Conservation (phyloP, 2,329 filamentous ascomycete genomes). For the Alternaria ethzedia region DNA sequence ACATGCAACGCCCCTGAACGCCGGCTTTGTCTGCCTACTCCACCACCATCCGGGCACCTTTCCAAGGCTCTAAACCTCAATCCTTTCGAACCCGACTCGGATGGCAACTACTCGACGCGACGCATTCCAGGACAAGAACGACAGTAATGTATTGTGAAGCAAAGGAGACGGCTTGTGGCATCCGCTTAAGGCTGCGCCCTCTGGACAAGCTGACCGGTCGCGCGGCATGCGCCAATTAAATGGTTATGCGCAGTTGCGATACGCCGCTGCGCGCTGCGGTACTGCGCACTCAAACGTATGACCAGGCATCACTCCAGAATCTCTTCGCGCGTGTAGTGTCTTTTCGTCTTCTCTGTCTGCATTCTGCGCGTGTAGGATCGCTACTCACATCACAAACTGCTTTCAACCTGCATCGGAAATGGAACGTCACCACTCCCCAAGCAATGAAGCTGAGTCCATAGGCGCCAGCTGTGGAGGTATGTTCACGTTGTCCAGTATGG, state of each 20-base stretch:
- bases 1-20: not conserved
- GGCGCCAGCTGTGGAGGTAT: not conserved
- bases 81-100: not conserved
- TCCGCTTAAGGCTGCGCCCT: not conserved
- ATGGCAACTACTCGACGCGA: not conserved
- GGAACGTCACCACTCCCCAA: not conserved
- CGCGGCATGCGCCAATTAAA: conserved; percentile 5
- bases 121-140: not conserved
- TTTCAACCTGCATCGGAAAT: not conserved
- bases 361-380: not conserved
- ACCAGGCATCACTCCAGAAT: not conserved
- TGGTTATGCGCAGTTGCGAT: conserved; percentile 14
- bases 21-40: not conserved
- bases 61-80: not conserved
- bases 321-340: not conserved
- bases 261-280: conserved; percentile 1
- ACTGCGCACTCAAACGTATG: not conserved
- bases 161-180: not conserved
- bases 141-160: not conserved
- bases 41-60: not conserved
- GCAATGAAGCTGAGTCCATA: not conserved
- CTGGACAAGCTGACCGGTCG: conserved; percentile 7
- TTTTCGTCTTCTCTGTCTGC: not conserved
- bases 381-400: not conserved
- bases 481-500: not conserved